Evolutionary conservation across 2,329 filamentous ascomycete genomes (phyloP).

Genomic region (Blastomyces gilchristii): DNA sequence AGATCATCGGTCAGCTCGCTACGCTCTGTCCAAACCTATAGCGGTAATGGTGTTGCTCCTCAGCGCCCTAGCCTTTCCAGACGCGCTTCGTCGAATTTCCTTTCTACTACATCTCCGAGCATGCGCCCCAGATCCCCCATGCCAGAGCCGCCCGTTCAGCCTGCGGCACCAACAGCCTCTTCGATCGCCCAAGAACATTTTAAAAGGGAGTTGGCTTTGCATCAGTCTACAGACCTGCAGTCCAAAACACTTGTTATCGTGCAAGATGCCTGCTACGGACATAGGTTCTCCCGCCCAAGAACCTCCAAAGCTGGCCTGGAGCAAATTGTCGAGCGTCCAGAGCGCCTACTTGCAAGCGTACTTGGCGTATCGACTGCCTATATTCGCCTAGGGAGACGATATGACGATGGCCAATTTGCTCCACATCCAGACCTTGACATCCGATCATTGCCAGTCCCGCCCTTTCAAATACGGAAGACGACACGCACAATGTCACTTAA

Average conservation of each 20-base stretch:
- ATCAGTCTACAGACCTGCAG: slow-evolving; percentile 39
- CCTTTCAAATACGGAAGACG: slow-evolving; percentile 80
- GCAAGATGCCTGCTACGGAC: slow-evolving; percentile 90
- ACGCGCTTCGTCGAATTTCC: slow-evolving; percentile 25
- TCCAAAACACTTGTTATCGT: slow-evolving; percentile 69
- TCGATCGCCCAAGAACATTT: slow-evolving; percentile 60
- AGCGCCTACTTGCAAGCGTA: slow-evolving; percentile 74
- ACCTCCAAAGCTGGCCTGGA: slow-evolving; percentile 60
- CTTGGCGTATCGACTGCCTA: slow-evolving; percentile 80
- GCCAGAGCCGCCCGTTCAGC: slow-evolving; percentile 17
- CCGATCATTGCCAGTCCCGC: slow-evolving; percentile 48
- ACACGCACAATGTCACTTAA: slow-evolving; percentile 58
- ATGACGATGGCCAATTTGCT: slow-evolving; percentile 59
- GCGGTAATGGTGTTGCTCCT: slow-evolving; percentile 18
- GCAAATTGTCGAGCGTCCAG: slow-evolving; percentile 86
- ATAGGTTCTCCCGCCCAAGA: slow-evolving; percentile 76
- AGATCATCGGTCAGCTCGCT: slow-evolving; percentile 30
- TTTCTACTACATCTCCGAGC: slow-evolving; percentile 19
- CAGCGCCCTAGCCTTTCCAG: slow-evolving; percentile 26
- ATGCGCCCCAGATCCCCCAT: slow-evolving; percentile 24
- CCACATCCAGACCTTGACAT: slow-evolving; percentile 54
- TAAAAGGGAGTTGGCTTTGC: slow-evolving; percentile 54
- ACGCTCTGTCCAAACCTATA: slow-evolving; percentile 26
- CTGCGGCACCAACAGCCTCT: slow-evolving; percentile 36
- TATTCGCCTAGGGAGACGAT: slow-evolving; percentile 73